Percentiles rank a stretch among this genome's conserved stretches.
These are phyloP conservation scores for Blastobotrys attinorum DNA, from an alignment of 805 yeast genomes.

Conservation along the genomic window DNA sequence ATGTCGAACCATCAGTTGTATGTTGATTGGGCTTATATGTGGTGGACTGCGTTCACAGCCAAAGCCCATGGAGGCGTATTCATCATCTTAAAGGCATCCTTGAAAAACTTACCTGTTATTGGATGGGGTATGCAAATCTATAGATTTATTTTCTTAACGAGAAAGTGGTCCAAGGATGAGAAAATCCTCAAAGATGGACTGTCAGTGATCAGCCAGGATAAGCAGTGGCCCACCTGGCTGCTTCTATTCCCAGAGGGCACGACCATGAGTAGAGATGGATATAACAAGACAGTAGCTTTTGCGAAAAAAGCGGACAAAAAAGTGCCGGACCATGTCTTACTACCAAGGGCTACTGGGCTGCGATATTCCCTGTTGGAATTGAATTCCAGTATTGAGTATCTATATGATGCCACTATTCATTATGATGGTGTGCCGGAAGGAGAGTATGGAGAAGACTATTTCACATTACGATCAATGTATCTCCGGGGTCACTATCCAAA, in stretches of 20 bases:
- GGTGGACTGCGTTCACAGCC: conserved; percentile 78
- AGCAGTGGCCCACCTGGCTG: conserved; percentile 54
- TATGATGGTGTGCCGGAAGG: conserved; percentile 59
- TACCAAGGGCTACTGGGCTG: conserved; percentile 83
- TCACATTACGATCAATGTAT: conserved; percentile 55
- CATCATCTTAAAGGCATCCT: conserved; percentile 72
- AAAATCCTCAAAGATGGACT: conserved; percentile 48
- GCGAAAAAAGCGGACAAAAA: conserved; percentile 41
- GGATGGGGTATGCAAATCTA: conserved; percentile 82
- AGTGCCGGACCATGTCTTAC: conserved; percentile 50
- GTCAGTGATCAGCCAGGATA: conserved; percentile 41
- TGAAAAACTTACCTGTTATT: conserved; percentile 59
- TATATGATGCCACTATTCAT: conserved; percentile 80
- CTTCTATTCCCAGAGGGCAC: conserved; percentile 94
- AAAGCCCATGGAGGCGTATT: conserved; percentile 54
- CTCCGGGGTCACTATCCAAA: conserved; percentile 67
- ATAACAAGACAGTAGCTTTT: conserved; percentile 46
- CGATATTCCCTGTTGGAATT: conserved; percentile 56
- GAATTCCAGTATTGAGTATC: conserved; percentile 29
- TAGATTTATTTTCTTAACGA: conserved; percentile 67
- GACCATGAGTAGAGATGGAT: conserved; percentile 62
- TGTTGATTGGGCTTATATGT: conserved; percentile 84
- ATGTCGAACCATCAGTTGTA: conserved; percentile 93
- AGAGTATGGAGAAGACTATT: conserved; percentile 72
- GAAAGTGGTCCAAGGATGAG: conserved; percentile 83